Percentiles rank a stretch among this genome's conserved stretches.
Conservation (phyloP, 2,329 filamentous ascomycete species). For the Volutella citrinella region DNA sequence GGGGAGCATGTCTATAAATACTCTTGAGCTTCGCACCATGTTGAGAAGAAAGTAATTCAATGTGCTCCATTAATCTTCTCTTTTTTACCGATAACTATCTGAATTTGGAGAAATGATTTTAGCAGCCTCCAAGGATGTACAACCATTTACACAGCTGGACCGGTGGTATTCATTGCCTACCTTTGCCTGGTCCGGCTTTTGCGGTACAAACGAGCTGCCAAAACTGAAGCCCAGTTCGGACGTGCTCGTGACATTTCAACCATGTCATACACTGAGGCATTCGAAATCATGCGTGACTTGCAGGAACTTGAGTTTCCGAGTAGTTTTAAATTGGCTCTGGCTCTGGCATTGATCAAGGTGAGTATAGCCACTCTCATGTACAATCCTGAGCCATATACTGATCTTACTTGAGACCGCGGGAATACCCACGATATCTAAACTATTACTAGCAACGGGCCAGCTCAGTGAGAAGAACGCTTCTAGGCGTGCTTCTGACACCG, state of each 20-base stretch:
- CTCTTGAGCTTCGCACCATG: too few relatives aligned
- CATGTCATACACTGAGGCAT: slow-evolving; percentile 1
- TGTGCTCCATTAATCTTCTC: too few relatives aligned
- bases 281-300: slow-evolving; percentile 41
- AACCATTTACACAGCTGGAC: too few relatives aligned
- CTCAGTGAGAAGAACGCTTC: slow-evolving; percentile 40
- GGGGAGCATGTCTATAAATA: too few relatives aligned
- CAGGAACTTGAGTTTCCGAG: slow-evolving; percentile 54
- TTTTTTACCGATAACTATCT: too few relatives aligned
- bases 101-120: too few relatives aligned
- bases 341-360: slow-evolving; percentile 59
- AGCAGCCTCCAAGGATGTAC: too few relatives aligned
- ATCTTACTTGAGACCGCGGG: slow-evolving; percentile 38
- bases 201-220: not conserved
- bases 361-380: slow-evolving; percentile 3
- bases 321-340: slow-evolving; percentile 46
- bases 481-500: slow-evolving; percentile 53
- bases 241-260: not conserved
- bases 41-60: too few relatives aligned
- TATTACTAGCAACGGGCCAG: slow-evolving; percentile 48
- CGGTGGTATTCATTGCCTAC: too few relatives aligned
- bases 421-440: slow-evolving; percentile 50
- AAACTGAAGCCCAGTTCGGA: not conserved
- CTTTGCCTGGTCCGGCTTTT: not conserved
- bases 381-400: not conserved